Evolutionary conservation across 73 alveolate genomes (phyloP).

Genomic region (Paramecium sexaurelia): DNA sequence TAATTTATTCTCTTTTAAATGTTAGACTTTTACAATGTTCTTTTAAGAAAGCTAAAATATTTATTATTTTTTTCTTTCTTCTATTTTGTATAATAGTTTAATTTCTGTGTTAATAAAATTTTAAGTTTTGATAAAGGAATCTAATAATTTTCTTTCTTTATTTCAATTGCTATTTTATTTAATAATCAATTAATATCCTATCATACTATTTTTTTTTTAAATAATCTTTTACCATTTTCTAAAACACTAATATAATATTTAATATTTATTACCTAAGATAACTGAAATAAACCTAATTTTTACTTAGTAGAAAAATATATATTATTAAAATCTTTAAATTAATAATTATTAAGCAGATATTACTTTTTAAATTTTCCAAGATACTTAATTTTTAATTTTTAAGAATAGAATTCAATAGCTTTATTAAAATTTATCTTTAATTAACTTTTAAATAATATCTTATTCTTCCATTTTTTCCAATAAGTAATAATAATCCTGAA

Average conservation of each 20-base stretch:
- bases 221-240: neutral
- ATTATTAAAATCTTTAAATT: neutral
- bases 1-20: neutral
- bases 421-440: neutral
- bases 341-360: neutral
- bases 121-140: neutral
- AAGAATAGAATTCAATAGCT: neutral
- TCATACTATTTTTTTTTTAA: neutral
- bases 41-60: neutral
- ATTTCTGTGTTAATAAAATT: neutral
- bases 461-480: slow-evolving; percentile 21
- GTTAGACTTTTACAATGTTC: neutral
- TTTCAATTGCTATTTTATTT: neutral
- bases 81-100: neutral
- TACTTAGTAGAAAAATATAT: neutral
- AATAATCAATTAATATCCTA: neutral
- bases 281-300: neutral
- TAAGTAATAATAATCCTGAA: neutral
- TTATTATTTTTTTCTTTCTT: neutral
- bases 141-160: neutral
- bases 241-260: neutral
- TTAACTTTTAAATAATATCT: neutral
- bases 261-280: neutral
- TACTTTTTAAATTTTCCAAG: neutral
- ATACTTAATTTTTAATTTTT: neutral